Percentiles rank a stretch among this genome's conserved stretches.
Evolutionary conservation across 371 early-diverging fungal species (phyloP).

Genomic region (Mortierella sp.): DNA sequence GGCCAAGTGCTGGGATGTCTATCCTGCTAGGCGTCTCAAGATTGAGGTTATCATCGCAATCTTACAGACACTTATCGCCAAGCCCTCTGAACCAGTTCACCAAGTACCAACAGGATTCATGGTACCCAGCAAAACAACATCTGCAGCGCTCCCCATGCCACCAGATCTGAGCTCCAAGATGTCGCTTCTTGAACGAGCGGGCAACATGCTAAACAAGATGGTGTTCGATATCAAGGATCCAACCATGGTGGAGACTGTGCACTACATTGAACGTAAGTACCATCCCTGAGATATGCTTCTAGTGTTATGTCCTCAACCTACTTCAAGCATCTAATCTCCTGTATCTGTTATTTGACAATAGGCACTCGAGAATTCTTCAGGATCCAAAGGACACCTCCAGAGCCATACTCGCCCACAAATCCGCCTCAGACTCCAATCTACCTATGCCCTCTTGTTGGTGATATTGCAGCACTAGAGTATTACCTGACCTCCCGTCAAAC

Average conservation of each 20-base stretch:
- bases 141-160: conserved; percentile 42
- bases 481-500: conserved; percentile 13
- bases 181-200: conserved; percentile 41
- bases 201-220: conserved; percentile 40
- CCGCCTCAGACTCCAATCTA: conserved; percentile 42
- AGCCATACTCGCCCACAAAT: conserved; percentile 28
- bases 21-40: conserved; percentile 14
- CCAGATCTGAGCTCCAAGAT: conserved; percentile 40
- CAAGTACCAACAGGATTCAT: conserved; percentile 26
- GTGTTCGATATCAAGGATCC: conserved; percentile 43
- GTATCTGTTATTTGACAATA: too few relatives aligned
- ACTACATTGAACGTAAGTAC: conserved; percentile 34
- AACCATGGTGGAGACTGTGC: conserved; percentile 37
- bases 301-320: neutral
- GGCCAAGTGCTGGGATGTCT: conserved; percentile 47
- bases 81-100: conserved; percentile 21
- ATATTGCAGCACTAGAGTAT: conserved; percentile 31
- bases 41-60: conserved; percentile 35
- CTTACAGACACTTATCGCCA: conserved; percentile 40
- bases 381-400: conserved; percentile 7
- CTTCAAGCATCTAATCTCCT: too few relatives aligned
- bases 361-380: conserved; percentile 32
- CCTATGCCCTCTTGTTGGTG: conserved; percentile 48
- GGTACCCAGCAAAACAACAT: conserved; percentile 37
- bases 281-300: neutral